Conservation (phyloP, 1,139 yeast genomes). For the Yamadazyma spencermartinsiae region DNA sequence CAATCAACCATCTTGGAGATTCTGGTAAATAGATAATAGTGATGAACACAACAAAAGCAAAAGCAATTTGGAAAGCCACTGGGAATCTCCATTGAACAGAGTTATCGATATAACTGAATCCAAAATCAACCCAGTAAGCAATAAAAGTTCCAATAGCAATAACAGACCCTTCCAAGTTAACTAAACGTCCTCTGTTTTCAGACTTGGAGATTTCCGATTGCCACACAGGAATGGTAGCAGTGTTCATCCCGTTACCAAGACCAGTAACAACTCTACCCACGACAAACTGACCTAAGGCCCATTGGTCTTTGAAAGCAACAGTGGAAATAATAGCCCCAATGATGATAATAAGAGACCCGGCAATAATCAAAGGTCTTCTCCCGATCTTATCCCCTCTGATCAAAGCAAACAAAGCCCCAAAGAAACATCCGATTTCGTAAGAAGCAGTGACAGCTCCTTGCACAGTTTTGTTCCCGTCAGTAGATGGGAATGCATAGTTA, state of each 20-base stretch:
- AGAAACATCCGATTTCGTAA: constrained; percentile 76
- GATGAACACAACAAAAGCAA: constrained; percentile 35
- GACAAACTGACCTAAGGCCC: constrained; percentile 65
- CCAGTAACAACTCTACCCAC: constrained; percentile 80
- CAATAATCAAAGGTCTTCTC: constrained; percentile 61
- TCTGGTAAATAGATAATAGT: constrained; percentile 55
- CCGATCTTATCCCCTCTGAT: constrained; percentile 64
- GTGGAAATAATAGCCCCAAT: constrained; percentile 66
- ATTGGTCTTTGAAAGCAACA: constrained; percentile 51
- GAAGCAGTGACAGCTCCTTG: constrained; percentile 74
- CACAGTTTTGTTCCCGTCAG: constrained; percentile 36
- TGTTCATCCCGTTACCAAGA: constrained; percentile 73
- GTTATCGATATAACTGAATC: constrained; percentile 53
- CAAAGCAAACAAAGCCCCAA: constrained; percentile 69
- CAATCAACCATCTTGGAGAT: constrained; percentile 73
- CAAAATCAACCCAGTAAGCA: constrained; percentile 80
- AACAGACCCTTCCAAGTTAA: constrained; percentile 68
- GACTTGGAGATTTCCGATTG: constrained; percentile 78
- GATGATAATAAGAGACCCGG: constrained; percentile 59
- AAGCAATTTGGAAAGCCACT: constrained; percentile 45
- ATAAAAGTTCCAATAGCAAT: constrained; percentile 70
- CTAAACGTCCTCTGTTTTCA: constrained; percentile 69
- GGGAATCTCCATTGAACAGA: constrained; percentile 51
- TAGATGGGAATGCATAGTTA: constrained; percentile 57
- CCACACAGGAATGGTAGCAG: constrained; percentile 81